phyloP scores from a whole-genome alignment of 23 red algal genomes.

The Agarophyton chilense region DNA sequence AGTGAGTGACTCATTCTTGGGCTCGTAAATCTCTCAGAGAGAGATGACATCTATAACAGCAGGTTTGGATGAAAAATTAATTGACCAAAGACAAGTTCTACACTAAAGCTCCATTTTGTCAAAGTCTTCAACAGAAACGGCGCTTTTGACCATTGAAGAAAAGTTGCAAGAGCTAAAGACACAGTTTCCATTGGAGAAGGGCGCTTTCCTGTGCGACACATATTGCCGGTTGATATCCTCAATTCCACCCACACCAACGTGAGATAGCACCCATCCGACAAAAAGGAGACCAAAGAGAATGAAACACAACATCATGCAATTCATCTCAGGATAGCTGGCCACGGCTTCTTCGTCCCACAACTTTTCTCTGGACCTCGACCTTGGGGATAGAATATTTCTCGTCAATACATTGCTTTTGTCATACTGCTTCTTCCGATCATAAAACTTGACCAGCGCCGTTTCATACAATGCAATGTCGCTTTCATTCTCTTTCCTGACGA shows the following conservation, averaged over 20 bases:
- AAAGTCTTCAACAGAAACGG: slow-evolving; percentile 17
- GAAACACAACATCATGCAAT: slow-evolving; percentile 11
- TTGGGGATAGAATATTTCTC: slow-evolving; percentile 2
- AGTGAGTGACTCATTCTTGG: too few relatives aligned
- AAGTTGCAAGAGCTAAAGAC: background rate
- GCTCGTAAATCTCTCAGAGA: too few relatives aligned
- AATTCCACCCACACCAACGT: background rate
- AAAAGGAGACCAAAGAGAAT: slow-evolving; percentile 13
- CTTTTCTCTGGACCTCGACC: background rate
- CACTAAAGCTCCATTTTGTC: background rate
- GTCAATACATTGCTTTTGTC: slow-evolving; percentile 1
- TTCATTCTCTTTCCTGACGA: background rate
- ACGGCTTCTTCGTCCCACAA: slow-evolving; percentile 10
- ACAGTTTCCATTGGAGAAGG: background rate
- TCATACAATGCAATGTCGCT: slow-evolving; percentile 2
- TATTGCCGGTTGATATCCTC: background rate
- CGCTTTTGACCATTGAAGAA: background rate
- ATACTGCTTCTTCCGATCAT: slow-evolving; percentile 25
- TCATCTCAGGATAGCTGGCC: slow-evolving; percentile 26
- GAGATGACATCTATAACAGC: too few relatives aligned
- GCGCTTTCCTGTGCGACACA: background rate
- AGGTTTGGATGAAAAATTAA: background rate
- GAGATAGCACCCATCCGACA: background rate
- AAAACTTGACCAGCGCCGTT: slow-evolving; percentile 23
- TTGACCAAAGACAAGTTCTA: too few relatives aligned